Percentiles rank a stretch among this genome's conserved stretches.
Evolutionary conservation across 495 filamentous ascomycete species (phyloP).

Genomic region (Achaetomiella virescens): DNA sequence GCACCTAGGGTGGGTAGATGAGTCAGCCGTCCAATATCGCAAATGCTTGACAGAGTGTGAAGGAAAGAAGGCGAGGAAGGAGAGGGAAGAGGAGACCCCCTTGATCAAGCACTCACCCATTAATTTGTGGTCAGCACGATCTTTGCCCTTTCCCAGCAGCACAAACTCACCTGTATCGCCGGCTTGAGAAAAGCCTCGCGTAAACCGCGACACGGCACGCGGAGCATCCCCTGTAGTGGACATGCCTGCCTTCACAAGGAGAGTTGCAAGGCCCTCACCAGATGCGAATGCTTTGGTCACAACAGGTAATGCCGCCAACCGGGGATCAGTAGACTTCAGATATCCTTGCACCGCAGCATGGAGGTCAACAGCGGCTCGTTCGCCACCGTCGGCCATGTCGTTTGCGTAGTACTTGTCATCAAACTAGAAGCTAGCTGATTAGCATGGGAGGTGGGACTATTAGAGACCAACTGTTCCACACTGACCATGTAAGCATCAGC

Average conservation of each 20-base stretch:
- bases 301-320: slow-evolving; percentile 28
- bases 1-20: no score
- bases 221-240: slow-evolving; percentile 17
- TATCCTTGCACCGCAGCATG: slow-evolving; percentile 28
- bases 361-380: slow-evolving; percentile 33
- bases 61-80: no score
- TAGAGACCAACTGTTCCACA: background rate
- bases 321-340: slow-evolving; percentile 22
- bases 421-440: slow-evolving; percentile 23
- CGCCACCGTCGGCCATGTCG: slow-evolving; percentile 29
- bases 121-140: slow-evolving; percentile 53
- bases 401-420: slow-evolving; percentile 29
- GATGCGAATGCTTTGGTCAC: slow-evolving; percentile 36
- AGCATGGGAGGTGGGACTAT: background rate
- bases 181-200: slow-evolving; percentile 49
- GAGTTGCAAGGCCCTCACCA: slow-evolving; percentile 29
- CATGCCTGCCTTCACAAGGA: slow-evolving; percentile 22
- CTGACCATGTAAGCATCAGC: slow-evolving; percentile 31
- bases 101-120: slow-evolving; percentile 37
- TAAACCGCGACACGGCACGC: slow-evolving; percentile 30
- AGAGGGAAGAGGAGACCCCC: no score
- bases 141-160: slow-evolving; percentile 52
- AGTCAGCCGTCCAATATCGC: no score
- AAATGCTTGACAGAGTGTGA: no score
- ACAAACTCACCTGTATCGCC: slow-evolving; percentile 55